These are phyloP conservation scores for Pleurotus ostreatus DNA, from an alignment of 768 basidiomycete species.

Conservation along the genomic window DNA sequence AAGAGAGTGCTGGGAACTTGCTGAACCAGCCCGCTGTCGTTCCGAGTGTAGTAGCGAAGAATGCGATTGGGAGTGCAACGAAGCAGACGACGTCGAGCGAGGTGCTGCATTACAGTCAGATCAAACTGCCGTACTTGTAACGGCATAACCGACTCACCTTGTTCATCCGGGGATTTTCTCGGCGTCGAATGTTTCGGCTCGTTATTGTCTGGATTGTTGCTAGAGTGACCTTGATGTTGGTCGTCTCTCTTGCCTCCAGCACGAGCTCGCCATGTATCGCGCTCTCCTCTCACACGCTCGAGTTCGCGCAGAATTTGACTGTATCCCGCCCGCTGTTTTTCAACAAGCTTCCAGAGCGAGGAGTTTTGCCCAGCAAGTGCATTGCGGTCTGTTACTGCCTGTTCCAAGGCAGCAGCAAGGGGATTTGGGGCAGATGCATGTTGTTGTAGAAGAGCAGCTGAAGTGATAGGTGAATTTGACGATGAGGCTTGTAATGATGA, in stretches of 20 bases:
- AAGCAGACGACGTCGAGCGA: constrained; percentile 1
- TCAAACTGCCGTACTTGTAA: neutral
- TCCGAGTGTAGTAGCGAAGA: neutral
- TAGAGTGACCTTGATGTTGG: constrained; percentile 19
- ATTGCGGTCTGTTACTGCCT: constrained; percentile 78
- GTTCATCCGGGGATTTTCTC: neutral
- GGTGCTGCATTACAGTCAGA: neutral
- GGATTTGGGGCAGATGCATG: constrained; percentile 54
- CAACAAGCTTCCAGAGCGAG: constrained; percentile 93
- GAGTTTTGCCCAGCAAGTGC: constrained; percentile 76
- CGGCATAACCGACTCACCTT: neutral
- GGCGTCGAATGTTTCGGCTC: neutral
- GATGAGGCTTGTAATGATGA: constrained; percentile 24
- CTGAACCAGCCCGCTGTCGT: constrained; percentile 3
- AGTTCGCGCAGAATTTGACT: constrained; percentile 79
- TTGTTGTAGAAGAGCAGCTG: constrained; percentile 51
- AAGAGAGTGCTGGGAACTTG: neutral
- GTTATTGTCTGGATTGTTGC: constrained; percentile 13
- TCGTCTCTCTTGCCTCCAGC: constrained; percentile 40
- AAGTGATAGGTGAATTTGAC: constrained; percentile 38
- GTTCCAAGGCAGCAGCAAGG: constrained; percentile 66
- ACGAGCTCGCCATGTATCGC: constrained; percentile 48
- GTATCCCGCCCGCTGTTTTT: constrained; percentile 85
- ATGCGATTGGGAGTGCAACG: constrained; percentile 3
- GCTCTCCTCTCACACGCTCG: constrained; percentile 77